Evolutionary conservation across 192 early-diverging fungal species (phyloP), one percentile per base, ranked within the genome.

Genomic region (Obelidium mucronatum): DNA sequence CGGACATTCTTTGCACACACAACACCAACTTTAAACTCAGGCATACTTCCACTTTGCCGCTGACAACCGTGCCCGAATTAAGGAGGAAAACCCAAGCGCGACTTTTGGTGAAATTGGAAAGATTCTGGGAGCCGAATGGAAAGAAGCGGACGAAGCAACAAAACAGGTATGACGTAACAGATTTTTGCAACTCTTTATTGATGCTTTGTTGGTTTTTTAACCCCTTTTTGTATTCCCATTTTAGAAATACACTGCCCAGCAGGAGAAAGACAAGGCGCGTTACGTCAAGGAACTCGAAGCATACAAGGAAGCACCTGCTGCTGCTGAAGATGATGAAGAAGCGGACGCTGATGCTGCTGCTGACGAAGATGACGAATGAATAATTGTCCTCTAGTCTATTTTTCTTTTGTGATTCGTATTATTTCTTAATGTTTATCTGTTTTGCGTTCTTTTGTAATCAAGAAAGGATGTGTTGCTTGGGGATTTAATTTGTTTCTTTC

Each of bases 21-120:
- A 6, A 37, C 17, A 65, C 30, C 31, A 40, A 19, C 62, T 24
- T 65, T 35, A 0, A 22, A 19, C 44, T 11, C 44, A 67, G 22
- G 95, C 94, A 24, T 98, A 94, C 88, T 91, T 98, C 85, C 86
- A 94, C 83, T 98, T 94, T 84, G 93, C 93, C 35, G 87, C 94
- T 82, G 95, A 90, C 71, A 91, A 90, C 84, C 88, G 96, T 59
- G 71, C 89, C 39, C 80, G 83, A 33, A 92, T 96, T 52, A 90
- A 93, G 87, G 89, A 89, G 53, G 87, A 93, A 56, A 94, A 95
- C 91, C 93, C 94, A 48, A 84, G 90, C 1, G 91, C 81, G 1
- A 74, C 80, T 2, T 87, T 87, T 72, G 82, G 81, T 69, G 62
- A 88, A 28, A 82, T 93, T 54, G 93, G 92, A 77, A 90, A 89